Base-by-base conservation (phyloP, 2,329 filamentous ascomycete species). In the Cucurbitaria berberidis region DNA sequence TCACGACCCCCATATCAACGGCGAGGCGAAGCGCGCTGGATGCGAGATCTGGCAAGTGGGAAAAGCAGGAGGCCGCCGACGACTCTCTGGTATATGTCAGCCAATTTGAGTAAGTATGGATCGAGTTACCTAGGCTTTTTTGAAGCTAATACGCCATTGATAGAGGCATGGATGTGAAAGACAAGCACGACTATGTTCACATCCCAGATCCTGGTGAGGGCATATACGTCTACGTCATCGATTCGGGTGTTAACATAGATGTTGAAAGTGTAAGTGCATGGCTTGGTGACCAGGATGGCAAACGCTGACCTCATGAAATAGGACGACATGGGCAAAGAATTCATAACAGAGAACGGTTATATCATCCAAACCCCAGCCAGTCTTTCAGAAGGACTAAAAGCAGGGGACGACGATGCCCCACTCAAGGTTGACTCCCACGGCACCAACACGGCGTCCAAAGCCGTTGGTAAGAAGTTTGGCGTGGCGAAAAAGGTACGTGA, bases 41-140 rank as follows among this genome's bases (percentile, higher is more conserved):
- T 30, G 40, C 40, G 22, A 43, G 40, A 43, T 43, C 40, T 43
- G 40, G 40, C 30, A 35, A 45, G 30, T 45, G 30, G 43, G 19
- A 36, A 45, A 45, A 44, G 27, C 41, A 44, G 27, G 26, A 44
- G 27, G 27, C 26, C n/a, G 27, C 41, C 6, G 27, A 44, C 27
- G 27, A 44, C 26, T 16, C 41, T 32, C 27, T 44, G 27, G 41
- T 44, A 10, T 19, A 19, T 16, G 41, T 30, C 26, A 44, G 41
- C 26, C 41, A 44, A 32, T 44, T 44, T 44, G 26, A 32, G 41
- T 44, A 44, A 44, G 41, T 21, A 43, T 30, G 21, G 38, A 41
- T 21, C 27, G 10, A 32, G 18, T 32, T 32, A 21, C 27, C 41
- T 21, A 16, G n/a, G 7, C 24, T 43, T 6, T 21, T 44, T 29